Base-by-base conservation (phyloP, 192 early-diverging fungal genomes). In the Allomyces macrogynus region DNA sequence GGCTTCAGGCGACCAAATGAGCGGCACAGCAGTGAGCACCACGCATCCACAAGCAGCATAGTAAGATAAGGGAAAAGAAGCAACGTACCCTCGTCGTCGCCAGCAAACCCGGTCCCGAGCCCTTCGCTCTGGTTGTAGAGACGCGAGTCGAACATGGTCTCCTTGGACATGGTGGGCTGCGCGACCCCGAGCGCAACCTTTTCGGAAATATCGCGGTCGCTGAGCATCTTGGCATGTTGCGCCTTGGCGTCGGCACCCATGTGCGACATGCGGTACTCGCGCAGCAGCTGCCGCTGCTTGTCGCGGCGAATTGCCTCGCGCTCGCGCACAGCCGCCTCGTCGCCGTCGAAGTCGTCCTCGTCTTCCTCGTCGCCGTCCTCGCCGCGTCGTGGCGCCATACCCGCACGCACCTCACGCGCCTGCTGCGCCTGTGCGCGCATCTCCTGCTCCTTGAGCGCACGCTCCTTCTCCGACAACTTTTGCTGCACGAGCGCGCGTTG, bases 171-270 rank as follows among this genome's bases (percentile, higher is more conserved):
- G 4, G 96, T 86, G 9, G 93, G 96, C 66, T 94, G 89, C 24
- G 93, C 95, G 64, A 96, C 75, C 23, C 96, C 96, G 62, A 99
- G 80, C 0, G 96, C 96, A 63, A 99, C 89, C 73, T 95, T 97
- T 77, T 99, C 96, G 0, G 94, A 97, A 63, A 99, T 92, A 78
- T 99, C 96, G 71, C 96, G 84, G 3, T 85, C 84, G 26, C 80
- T 71, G 24, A 60, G 10, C 2, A 77, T 65, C 43, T 42, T 12
- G 16, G 63, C 61, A 43, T 66, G 75, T 69, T 89, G 89, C 23
- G 88, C 89, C 70, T 87, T 88, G 25, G 87, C 82, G 67, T 89
- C 93, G 14, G 83, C 76, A n/a, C 90, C 92, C 88, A 92, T 94
- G 61, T 89, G 84, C 40, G 80, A 85, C 78, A 90, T 84, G 23